Percentiles rank a stretch among this genome's conserved stretches.
phyloP scores from a whole-genome alignment of 768 basidiomycete species.

The Rickenella mellea region DNA sequence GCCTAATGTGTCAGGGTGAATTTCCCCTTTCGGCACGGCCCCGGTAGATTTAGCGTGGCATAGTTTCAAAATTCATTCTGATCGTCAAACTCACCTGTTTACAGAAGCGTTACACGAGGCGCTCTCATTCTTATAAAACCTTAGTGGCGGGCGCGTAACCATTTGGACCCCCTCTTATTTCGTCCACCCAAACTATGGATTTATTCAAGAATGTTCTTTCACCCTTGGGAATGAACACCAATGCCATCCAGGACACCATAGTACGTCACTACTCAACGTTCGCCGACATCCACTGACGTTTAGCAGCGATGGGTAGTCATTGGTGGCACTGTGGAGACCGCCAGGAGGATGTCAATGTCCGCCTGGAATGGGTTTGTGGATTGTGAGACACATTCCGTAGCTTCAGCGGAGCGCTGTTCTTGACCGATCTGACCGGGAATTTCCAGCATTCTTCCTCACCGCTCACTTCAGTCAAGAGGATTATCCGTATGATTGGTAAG shows the following conservation, averaged over 20 bases:
- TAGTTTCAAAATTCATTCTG: no score
- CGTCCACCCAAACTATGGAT: slow-evolving; percentile 39
- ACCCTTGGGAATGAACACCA: slow-evolving; percentile 57
- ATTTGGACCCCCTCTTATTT: slow-evolving; percentile 1
- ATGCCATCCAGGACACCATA: slow-evolving; percentile 70
- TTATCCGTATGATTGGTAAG: slow-evolving; percentile 78
- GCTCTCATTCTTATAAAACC: no score
- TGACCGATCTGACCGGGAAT: neutral
- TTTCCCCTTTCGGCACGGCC: no score
- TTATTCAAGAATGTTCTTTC: slow-evolving; percentile 61
- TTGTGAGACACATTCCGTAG: slow-evolving; percentile 36
- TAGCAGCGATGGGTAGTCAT: slow-evolving; percentile 80
- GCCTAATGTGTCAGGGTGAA: no score
- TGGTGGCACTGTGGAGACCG: slow-evolving; percentile 82
- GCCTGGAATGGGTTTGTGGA: slow-evolving; percentile 89
- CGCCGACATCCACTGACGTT: slow-evolving; percentile 1
- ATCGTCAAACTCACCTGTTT: no score
- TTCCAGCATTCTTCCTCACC: slow-evolving; percentile 74
- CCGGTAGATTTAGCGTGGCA: no score
- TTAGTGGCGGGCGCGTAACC: no score
- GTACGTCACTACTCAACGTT: slow-evolving; percentile 27
- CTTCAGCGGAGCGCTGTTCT: no score
- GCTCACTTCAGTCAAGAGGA: slow-evolving; percentile 85
- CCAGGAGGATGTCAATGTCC: slow-evolving; percentile 68
- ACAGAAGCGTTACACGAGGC: no score